phyloP scores from a whole-genome alignment of 2,329 filamentous ascomycete species.

The Endocalyx cinctus region DNA sequence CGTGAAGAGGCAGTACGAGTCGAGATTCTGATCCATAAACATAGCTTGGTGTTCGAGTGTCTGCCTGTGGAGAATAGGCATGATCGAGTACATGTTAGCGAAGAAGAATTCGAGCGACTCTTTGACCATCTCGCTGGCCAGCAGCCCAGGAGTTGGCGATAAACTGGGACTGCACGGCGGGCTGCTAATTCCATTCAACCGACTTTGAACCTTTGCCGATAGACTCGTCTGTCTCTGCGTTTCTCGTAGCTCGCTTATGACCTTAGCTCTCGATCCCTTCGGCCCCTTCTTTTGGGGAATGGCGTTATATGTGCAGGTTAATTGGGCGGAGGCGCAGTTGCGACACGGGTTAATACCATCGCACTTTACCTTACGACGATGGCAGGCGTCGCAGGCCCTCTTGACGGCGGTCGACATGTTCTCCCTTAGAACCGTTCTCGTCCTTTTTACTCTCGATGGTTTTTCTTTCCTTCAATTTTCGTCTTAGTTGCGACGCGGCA shows the following conservation, averaged over 20 bases:
- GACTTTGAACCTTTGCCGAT: slow-evolving; percentile 56
- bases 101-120: slow-evolving; percentile 67
- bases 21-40: slow-evolving; percentile 58
- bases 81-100: slow-evolving; percentile 58
- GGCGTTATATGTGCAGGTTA: slow-evolving; percentile 69
- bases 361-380: slow-evolving; percentile 71
- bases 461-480: background rate
- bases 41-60: slow-evolving; percentile 54
- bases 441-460: background rate
- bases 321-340: slow-evolving; percentile 63
- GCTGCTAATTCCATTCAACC: slow-evolving; percentile 51
- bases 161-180: slow-evolving; percentile 43
- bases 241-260: slow-evolving; percentile 68
- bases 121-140: slow-evolving; percentile 60
- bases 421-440: slow-evolving; percentile 1
- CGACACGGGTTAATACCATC: slow-evolving; percentile 67
- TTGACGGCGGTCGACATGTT: slow-evolving; percentile 37
- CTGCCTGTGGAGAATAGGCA: slow-evolving; percentile 58
- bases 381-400: slow-evolving; percentile 67
- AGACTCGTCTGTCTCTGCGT: slow-evolving; percentile 63
- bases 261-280: slow-evolving; percentile 69
- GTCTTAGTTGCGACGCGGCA: background rate
- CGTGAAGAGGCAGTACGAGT: slow-evolving; percentile 60
- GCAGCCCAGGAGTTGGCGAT: slow-evolving; percentile 53
- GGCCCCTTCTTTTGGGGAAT: slow-evolving; percentile 74